Base-by-base conservation (phyloP, 257 asterid species). In the Schizonepeta tenuifolia region DNA sequence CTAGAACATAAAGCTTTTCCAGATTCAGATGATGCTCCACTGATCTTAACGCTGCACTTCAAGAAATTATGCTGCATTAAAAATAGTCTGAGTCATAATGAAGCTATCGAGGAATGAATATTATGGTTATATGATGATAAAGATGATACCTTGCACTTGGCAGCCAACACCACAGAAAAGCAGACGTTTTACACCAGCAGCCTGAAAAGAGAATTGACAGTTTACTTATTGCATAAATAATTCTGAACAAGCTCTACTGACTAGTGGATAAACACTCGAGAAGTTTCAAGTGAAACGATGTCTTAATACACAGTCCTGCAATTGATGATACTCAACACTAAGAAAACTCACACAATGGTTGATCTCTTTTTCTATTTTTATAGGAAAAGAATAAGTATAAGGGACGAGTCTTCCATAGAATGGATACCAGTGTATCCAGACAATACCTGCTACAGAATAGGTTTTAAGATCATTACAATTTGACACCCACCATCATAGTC, bases 161-260 rank as follows among this genome's bases (percentile, higher is more conserved):
- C 99, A 94, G 75, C 99, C 99, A 61, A 94, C 99, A 78, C 99
- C 99, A 55, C 97, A 91, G 78, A 94, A 91, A 78, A 91, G 98
- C 81, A 94, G 97, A 66, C 98, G 96, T 74, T 87, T 91, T 67
- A 91, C 99, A 56, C 93, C 97, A 83, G 98, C 97, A 72, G 97
- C 98, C 99, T 91, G 90, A 75, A 67, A 77, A 61, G 63, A 66
- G 74, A 80, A 73, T 63, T 57, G 12, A 35, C 13, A 12, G 21
- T 55, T 70, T 35, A 66, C 36, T 69, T 66, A 46, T 41, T 62
- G 47, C 67, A 73, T 50, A 13, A 46, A 28, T 60, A 65, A 61
- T 38, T 41, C 18, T 66, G 51, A 50, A 72, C 46, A 63, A 58
- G 36, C 41, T 70, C 69, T 43, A 73, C 22, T 49, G 35, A 41